Conservation (phyloP, 108 stramenopile species). For the Skeletonema marinoi region DNA sequence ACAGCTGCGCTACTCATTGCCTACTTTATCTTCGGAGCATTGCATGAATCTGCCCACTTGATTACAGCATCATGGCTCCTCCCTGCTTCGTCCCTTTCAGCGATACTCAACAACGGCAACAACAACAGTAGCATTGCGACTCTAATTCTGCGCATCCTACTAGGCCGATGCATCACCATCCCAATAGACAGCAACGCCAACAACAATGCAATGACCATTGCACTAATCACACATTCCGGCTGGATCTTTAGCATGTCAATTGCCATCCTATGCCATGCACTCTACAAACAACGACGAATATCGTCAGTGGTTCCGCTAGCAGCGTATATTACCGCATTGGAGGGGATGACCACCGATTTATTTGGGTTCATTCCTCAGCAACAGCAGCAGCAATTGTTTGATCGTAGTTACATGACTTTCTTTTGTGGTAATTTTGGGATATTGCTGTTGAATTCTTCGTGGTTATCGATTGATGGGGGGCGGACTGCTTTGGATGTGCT, state of each 20-base stretch:
- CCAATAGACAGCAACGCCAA: not conserved
- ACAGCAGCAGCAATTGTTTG: too few relatives aligned
- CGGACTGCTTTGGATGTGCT: slow-evolving; percentile 65
- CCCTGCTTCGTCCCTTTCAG: not conserved
- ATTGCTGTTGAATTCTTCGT: slow-evolving; percentile 66
- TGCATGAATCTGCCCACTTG: slow-evolving; percentile 66
- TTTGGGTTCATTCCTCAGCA: slow-evolving; percentile 37
- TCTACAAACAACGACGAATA: not conserved
- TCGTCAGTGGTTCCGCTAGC: slow-evolving; percentile 35
- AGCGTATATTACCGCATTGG: slow-evolving; percentile 60
- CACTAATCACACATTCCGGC: slow-evolving; percentile 42
- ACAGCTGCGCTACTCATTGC: slow-evolving; percentile 14
- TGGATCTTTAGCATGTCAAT: slow-evolving; percentile 63
- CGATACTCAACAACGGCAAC: not conserved
- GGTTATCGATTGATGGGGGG: slow-evolving; percentile 63
- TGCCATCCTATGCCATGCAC: slow-evolving; percentile 32
- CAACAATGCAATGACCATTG: not conserved
- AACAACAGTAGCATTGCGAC: not conserved
- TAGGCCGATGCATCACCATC: slow-evolving; percentile 32
- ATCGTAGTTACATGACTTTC: slow-evolving; percentile 6
- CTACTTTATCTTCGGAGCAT: slow-evolving; percentile 59
- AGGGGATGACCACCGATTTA: slow-evolving; percentile 72
- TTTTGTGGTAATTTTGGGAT: slow-evolving; percentile 88
- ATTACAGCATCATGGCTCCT: slow-evolving; percentile 28
- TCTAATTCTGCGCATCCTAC: slow-evolving; percentile 2